Evolutionary conservation across 2,329 filamentous ascomycete species (phyloP), one percentile per base, ranked within the genome.

Genomic region (Amauroascus verrucosus): DNA sequence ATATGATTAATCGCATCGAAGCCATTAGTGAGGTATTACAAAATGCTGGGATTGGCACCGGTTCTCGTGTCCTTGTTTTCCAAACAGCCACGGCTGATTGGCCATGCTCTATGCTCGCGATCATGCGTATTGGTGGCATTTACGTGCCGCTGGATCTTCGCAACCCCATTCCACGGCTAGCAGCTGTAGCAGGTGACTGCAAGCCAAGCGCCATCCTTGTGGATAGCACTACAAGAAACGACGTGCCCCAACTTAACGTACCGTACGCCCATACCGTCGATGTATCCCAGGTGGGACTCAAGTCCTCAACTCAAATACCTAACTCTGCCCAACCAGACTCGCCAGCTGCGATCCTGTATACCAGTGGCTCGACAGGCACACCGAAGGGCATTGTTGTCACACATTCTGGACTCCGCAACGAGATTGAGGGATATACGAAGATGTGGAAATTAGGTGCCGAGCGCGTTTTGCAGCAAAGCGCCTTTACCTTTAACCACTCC

Each of bases 371-470:
- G 0, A 64, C 63, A 1, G 62, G 63, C 1, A 61, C 41, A 0
- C 74, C 74, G 1, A 76, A 76, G 59, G 72, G 72, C 3, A 66
- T 75, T 18, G 54, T 73, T 2, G 24, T 58, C 20, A 61, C 37
- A 2, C 62, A 68, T 43, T 30, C 22, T 2, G 57, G 53, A 30
- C 20, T 65, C n/a, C 37, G 48, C 1, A 64, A 64, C 44, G 35
- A 61, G 11, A 53, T 65, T 4, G 59, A 62, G 26, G 59, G 50
- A 14, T 48, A 37, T 8, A 49, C 53, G 1, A 51, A 50, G 9
- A 35, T 13, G 56, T 49, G 14, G 54, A 55, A 11, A 35, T 59
- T 8, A 37, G 55, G 16, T 9, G 26, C 26, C 9, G 26, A 30
- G 9, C 26, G 26, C 5, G 26, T 30, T 30, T 47, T 61, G 7